These are phyloP conservation scores for Lantana camara DNA, from an alignment of 257 asterid genomes.

Conservation along the genomic window DNA sequence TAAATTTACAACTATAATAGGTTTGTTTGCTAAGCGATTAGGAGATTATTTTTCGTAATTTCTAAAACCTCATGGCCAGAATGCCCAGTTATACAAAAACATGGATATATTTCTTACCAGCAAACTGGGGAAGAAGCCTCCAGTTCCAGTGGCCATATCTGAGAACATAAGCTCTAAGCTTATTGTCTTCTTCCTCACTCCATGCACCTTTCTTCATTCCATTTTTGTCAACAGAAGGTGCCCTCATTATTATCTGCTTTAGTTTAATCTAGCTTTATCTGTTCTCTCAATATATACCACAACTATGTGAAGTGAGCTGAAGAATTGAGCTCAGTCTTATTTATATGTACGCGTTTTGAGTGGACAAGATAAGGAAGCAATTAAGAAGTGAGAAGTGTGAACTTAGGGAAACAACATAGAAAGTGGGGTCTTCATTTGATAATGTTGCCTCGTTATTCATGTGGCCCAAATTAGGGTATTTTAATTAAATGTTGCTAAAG, in stretches of 20 bases:
- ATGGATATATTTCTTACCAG: constrained; percentile 38
- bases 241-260: not conserved
- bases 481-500: not conserved
- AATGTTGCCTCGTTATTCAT: constrained; percentile 8
- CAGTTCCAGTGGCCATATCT: constrained; percentile 51
- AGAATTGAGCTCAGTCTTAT: not conserved
- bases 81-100: too few species aligned
- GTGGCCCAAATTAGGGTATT: not conserved
- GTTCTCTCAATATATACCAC: too few species aligned
- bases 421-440: not conserved
- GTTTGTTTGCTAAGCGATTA: too few species aligned
- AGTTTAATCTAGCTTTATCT: not conserved
- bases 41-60: too few species aligned
- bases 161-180: constrained; percentile 37
- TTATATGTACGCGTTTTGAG: not conserved
- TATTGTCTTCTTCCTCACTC: constrained; percentile 56
- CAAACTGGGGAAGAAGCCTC: constrained; percentile 51
- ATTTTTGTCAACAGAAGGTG: constrained; percentile 32
- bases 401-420: constrained; percentile 14
- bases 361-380: not conserved
- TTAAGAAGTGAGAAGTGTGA: constrained; percentile 10
- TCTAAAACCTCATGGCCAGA: too few species aligned
- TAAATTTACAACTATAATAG: too few species aligned
- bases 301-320: not conserved
- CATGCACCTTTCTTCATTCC: constrained; percentile 56